Evolutionary conservation across 2,329 filamentous ascomycete genomes (phyloP), one percentile per base, ranked within the genome.

Genomic region (Hyphodiscus sp.): DNA sequence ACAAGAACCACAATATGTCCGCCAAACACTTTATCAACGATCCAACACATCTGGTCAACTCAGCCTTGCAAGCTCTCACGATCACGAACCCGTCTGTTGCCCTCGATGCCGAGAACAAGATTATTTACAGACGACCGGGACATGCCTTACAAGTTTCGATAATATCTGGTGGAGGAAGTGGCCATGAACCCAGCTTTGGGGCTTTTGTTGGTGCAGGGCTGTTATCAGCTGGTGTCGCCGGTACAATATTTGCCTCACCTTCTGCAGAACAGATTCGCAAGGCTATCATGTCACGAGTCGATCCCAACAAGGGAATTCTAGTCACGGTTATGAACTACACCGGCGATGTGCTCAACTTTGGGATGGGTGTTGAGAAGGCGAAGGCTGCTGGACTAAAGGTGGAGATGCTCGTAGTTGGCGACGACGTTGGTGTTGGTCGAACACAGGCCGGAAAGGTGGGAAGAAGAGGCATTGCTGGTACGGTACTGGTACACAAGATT

Each of bases 311-410:
- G 57, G 92, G 91, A 20, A 87, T 96, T 1, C 70, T 96, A 42
- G 87, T 96, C n/a, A 85, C 91, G 6, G 88, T 95, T 29, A 96
- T 95, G 89, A 96, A 96, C 70, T 95, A 95, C 71, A 95, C 90
- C 1, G 88, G 88, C 41, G 88, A 91, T 68, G 82, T 96, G 51
- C 78, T 96, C 61, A 95, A 96, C 73, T 96, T 96, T 67, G 91
- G 91, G 52, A 86, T 96, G 80, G 91, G 86, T 0, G 89, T 94
- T 9, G 92, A 96, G 71, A 96, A 96, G 74, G 91, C 91, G 16
- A 85, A 87, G 54, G 90, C 90, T 1, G 81, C 83, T 0, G 91
- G 90, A 0, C 71, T 90, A 20, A 73, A 83, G 18, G 87, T 89
- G 0, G 88, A 95, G 68, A 95, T 96, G 86, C 83, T 95, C 10